A percentile compares a stretch with the other conserved stretches of the same genome.
Conservation (phyloP, 1,139 yeast species). For the Spencermartinsiella ligniputridi region DNA sequence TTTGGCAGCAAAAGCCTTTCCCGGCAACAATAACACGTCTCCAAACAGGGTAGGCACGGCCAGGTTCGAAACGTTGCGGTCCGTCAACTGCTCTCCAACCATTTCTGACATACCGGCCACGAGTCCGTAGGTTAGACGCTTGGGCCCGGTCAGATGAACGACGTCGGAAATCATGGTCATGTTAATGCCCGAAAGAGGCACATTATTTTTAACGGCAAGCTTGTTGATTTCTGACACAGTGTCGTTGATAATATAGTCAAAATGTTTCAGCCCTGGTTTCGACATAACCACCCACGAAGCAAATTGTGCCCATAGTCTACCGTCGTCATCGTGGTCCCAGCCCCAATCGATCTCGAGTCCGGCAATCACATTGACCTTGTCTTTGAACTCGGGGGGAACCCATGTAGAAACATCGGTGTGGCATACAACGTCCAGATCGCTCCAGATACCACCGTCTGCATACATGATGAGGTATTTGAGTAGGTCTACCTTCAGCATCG, state of each 20-base stretch:
- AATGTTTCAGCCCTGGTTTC: not conserved
- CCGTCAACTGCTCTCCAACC: not conserved
- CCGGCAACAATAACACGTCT: not conserved
- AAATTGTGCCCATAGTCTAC: no score
- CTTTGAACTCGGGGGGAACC: not conserved
- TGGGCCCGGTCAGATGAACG: conserved; percentile 1
- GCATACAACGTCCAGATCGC: conserved; percentile 4
- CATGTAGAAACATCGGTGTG: not conserved
- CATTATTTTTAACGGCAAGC: conserved; percentile 1
- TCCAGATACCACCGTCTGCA: conserved; percentile 3
- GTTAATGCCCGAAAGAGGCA: not conserved
- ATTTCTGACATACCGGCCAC: not conserved
- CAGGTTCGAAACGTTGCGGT: not conserved
- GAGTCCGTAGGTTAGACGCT: not conserved
- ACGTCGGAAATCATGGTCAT: not conserved
- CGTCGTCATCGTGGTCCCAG: no score
- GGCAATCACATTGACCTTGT: not conserved
- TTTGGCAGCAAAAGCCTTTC: not conserved
- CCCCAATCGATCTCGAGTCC: conserved; percentile 1
- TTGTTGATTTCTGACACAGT: not conserved
- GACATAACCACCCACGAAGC: not conserved
- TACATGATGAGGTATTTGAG: not conserved
- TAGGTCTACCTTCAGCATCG: conserved; percentile 1
- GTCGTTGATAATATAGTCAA: not conserved
- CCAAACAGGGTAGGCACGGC: not conserved